phyloP scores from a whole-genome alignment of 2,329 filamentous ascomycete species.

The Dactylonectria macrodidyma region DNA sequence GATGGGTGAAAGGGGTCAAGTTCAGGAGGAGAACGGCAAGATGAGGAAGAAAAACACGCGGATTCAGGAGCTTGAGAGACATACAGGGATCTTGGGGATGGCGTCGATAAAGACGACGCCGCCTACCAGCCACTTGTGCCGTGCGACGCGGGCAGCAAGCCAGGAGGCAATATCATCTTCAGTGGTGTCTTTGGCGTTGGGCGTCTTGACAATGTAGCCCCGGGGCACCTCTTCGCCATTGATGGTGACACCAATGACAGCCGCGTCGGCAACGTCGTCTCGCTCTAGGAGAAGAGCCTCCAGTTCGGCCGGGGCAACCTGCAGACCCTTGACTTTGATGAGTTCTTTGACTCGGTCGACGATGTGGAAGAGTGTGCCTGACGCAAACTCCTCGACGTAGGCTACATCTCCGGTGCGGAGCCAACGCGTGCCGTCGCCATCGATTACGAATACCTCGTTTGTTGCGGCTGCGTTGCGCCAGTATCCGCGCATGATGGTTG shows the following conservation, averaged over 20 bases:
- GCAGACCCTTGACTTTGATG: conserved; percentile 73
- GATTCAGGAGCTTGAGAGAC: conserved; percentile 31
- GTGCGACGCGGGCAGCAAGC: conserved; percentile 74
- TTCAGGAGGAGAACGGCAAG: background rate
- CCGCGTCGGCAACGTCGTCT: conserved; percentile 70
- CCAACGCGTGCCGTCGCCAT: conserved; percentile 71
- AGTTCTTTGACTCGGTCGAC: conserved; percentile 81
- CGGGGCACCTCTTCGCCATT: conserved; percentile 72
- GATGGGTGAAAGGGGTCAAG: background rate
- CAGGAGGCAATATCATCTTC: conserved; percentile 71
- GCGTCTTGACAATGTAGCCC: conserved; percentile 69
- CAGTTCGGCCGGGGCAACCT: conserved; percentile 70
- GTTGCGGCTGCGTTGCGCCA: conserved; percentile 81
- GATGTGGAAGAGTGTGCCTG: conserved; percentile 70
- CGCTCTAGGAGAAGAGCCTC: conserved; percentile 57
- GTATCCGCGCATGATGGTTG: conserved; percentile 83
- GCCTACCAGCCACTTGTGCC: conserved; percentile 77
- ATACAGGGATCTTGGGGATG: conserved; percentile 73
- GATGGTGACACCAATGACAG: conserved; percentile 72
- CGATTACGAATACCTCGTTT: conserved; percentile 65
- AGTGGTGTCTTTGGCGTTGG: conserved; percentile 36
- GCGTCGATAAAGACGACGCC: conserved; percentile 78
- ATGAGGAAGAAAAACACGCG: background rate
- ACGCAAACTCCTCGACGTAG: conserved; percentile 72
- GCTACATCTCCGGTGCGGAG: conserved; percentile 83